These are phyloP conservation scores for Heterobasidion irregulare DNA, from an alignment of 1,284 basidiomycete species.

Conservation along the genomic window DNA sequence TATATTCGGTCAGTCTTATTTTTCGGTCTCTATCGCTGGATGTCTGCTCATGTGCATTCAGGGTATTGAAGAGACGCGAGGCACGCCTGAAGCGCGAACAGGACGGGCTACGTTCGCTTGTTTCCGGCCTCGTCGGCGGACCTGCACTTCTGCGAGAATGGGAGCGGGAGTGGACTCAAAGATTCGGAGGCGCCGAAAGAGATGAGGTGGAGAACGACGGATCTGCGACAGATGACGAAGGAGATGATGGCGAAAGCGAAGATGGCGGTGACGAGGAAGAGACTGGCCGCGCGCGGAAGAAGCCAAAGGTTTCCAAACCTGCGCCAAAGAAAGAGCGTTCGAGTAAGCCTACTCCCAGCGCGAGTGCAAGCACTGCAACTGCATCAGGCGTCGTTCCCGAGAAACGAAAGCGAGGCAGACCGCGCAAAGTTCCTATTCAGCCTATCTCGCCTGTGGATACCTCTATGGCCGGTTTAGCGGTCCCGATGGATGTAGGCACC, in stretches of 20 bases:
- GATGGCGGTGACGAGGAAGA: slow-evolving; percentile 37
- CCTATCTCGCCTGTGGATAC: slow-evolving; percentile 9
- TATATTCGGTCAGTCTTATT: slow-evolving; percentile 49
- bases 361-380: slow-evolving; percentile 14
- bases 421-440: slow-evolving; percentile 39
- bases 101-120: slow-evolving; percentile 57
- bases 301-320: slow-evolving; percentile 31
- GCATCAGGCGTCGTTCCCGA: slow-evolving; percentile 37
- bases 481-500: background rate
- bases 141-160: slow-evolving; percentile 60
- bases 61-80: slow-evolving; percentile 71
- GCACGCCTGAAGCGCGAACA: slow-evolving; percentile 62
- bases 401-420: slow-evolving; percentile 76
- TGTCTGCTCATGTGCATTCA: slow-evolving; percentile 13
- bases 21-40: too few species aligned
- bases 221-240: slow-evolving; percentile 48
- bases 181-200: slow-evolving; percentile 67
- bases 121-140: slow-evolving; percentile 64
- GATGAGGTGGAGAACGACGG: slow-evolving; percentile 57
- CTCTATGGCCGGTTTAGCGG: background rate
- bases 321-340: slow-evolving; percentile 16
- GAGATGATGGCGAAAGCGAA: slow-evolving; percentile 39
- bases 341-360: background rate
- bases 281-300: slow-evolving; percentile 46
- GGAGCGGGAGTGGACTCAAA: slow-evolving; percentile 64